Evolutionary conservation across 1,284 basidiomycete genomes (phyloP).

Genomic region (Puccinia hordei): DNA sequence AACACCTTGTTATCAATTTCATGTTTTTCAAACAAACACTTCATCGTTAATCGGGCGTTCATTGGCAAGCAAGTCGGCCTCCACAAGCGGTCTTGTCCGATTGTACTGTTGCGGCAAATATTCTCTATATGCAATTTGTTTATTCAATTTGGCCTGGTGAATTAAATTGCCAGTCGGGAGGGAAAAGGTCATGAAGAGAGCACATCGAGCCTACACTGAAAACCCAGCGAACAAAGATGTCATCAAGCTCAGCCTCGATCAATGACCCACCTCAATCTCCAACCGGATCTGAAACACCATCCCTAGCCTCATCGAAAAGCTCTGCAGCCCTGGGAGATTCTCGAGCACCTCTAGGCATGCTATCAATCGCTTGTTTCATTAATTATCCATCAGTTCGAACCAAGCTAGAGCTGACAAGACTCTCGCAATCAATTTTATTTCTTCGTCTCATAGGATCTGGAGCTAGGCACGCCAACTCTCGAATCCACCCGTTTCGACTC

Average conservation of each 20-base stretch:
- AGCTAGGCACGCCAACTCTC: slow-evolving; percentile 33
- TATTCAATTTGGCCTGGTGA: not conserved
- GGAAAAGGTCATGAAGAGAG: too few relatives aligned
- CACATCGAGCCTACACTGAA: not conserved
- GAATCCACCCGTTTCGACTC: not conserved
- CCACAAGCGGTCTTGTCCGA: too few relatives aligned
- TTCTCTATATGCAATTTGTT: not conserved
- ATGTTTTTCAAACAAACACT: too few relatives aligned
- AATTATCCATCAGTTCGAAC: not conserved
- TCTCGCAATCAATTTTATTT: not conserved
- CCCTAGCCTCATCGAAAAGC: slow-evolving; percentile 1
- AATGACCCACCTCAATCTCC: not conserved
- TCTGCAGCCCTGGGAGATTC: not conserved
- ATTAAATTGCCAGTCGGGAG: not conserved
- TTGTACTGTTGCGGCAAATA: not conserved
- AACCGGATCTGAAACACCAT: not conserved
- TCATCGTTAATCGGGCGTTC: too few relatives aligned
- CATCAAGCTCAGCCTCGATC: slow-evolving; percentile 3
- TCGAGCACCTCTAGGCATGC: slow-evolving; percentile 41
- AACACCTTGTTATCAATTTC: too few relatives aligned
- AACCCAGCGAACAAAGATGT: not conserved
- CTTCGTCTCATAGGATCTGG: slow-evolving; percentile 36
- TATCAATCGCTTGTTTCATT: slow-evolving; percentile 4
- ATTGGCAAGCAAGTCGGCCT: too few relatives aligned
- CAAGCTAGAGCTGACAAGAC: slow-evolving; percentile 15